These are phyloP conservation scores for Colletotrichum zoysiae DNA, from an alignment of 2,329 filamentous ascomycete species.

Conservation along the genomic window DNA sequence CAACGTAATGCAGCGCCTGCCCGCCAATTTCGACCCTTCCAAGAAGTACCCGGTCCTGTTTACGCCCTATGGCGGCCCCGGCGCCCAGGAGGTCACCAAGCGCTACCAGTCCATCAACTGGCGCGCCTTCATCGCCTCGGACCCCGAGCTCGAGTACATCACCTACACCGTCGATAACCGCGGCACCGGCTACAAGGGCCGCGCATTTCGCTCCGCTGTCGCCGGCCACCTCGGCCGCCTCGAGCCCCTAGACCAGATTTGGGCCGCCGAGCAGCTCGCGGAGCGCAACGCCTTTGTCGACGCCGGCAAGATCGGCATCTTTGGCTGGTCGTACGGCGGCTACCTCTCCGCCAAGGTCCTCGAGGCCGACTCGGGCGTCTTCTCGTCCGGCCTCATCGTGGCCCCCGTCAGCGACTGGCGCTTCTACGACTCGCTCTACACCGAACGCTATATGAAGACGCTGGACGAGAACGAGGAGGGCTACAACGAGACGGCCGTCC, in stretches of 20 bases:
- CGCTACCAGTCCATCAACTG: conserved; percentile 67
- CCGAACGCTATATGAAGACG: conserved; percentile 79
- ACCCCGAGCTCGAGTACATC: conserved; percentile 76
- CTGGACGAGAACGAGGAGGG: conserved; percentile 67
- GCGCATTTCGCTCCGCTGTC: conserved; percentile 71
- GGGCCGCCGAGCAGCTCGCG: conserved; percentile 70
- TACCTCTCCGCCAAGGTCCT: conserved; percentile 76
- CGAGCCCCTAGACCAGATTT: conserved; percentile 76
- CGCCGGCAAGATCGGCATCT: conserved; percentile 71
- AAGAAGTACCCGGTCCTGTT: conserved; percentile 77
- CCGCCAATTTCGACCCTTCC: conserved; percentile 71
- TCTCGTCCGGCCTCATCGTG: conserved; percentile 73
- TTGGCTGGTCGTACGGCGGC: conserved; percentile 77
- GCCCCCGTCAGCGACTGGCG: conserved; percentile 78
- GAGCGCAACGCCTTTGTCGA: conserved; percentile 67
- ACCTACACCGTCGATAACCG: conserved; percentile 78
- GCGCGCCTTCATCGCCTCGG: conserved; percentile 74
- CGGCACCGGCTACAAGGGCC: conserved; percentile 74
- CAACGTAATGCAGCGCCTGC: conserved; percentile 75
- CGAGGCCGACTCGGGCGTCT: conserved; percentile 70
- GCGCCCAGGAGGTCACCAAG: conserved; percentile 72
- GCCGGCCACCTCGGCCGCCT: conserved; percentile 71
- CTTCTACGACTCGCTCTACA: conserved; percentile 79
- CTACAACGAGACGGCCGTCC: conserved; percentile 72
- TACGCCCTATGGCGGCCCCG: conserved; percentile 76